Evolutionary conservation across 169 alveolate genomes (phyloP), one percentile per base, ranked within the genome.

Genomic region (Theileria parva): DNA sequence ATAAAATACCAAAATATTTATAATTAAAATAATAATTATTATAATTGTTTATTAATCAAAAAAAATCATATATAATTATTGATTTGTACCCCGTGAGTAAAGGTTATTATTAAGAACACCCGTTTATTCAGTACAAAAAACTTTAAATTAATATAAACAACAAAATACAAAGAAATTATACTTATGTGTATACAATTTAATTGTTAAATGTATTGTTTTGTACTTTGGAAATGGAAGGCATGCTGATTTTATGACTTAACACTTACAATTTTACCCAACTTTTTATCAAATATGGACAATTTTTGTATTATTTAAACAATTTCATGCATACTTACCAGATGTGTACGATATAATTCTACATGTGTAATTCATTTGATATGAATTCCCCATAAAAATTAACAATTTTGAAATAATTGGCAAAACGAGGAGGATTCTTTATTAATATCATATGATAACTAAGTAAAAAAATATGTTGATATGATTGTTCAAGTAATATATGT

Each of bases 351-450:
- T 8, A 44, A 57, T 11, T 57, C 27, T 57, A 13, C 66, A 57
- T 57, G 66, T 57, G 27, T 13, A 57, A 13, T 0, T 13, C 1
- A 19, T 57, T 13, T 57, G 32, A 57, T 2, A 21, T 57, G 37
- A 21, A 57, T 21, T 57, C 66, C 66, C 66, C 66, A 57, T 57
- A 57, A 19, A 57, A 19, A 57, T 57, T 57, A 6, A 57, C 37
- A 25, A 57, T 21, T 57, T 25, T 57, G 32, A 57, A 57, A 19
- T 57, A 21, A 25, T 57, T 57, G 66, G 32, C n/a, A 19, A 13
- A 25, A 57, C 15, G 66, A 8, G 3, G 8, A 21, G 27, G 66
- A 57, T 57, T 57, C 66, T 25, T 57, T 9, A 57, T n/a, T 4
- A 19, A 57, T 57, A 25, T 13, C 37, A 57, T 19, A 19, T 25